These are phyloP conservation scores for Amaranthus palmeri DNA, from an alignment of 148 eudicot genomes.

Conservation along the genomic window DNA sequence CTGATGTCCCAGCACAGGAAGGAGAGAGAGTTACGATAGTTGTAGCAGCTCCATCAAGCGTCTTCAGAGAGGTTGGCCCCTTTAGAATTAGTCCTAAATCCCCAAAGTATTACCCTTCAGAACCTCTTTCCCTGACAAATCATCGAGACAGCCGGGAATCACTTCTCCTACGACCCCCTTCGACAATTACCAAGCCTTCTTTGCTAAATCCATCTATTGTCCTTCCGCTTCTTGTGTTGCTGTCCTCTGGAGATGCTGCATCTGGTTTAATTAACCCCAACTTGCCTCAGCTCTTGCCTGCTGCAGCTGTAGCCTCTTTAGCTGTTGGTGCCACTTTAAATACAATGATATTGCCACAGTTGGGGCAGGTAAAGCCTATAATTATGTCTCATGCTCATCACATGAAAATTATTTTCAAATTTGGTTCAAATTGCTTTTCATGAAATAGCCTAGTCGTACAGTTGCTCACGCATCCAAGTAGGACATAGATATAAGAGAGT, in stretches of 20 bases:
- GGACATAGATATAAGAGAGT: no score
- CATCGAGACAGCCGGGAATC: slow-evolving; percentile 80
- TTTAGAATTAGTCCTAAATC: slow-evolving; percentile 66
- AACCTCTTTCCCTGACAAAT: slow-evolving; percentile 83
- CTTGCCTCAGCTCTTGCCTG: slow-evolving; percentile 79
- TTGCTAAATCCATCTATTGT: slow-evolving; percentile 58
- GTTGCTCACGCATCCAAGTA: no score
- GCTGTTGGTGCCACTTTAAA: slow-evolving; percentile 75
- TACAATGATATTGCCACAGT: slow-evolving; percentile 58
- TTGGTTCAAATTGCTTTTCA: no score
- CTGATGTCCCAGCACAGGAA: slow-evolving; percentile 91
- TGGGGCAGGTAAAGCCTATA: slow-evolving; percentile 50
- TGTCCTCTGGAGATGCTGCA: slow-evolving; percentile 89
- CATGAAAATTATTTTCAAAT: neutral
- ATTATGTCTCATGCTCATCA: neutral
- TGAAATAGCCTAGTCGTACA: no score
- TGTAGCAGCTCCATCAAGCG: slow-evolving; percentile 77
- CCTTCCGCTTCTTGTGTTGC: slow-evolving; percentile 63
- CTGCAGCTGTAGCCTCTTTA: slow-evolving; percentile 63
- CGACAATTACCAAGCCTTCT: slow-evolving; percentile 39
- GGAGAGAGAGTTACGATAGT: slow-evolving; percentile 95
- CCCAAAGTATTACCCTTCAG: slow-evolving; percentile 71
- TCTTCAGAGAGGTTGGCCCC: slow-evolving; percentile 80
- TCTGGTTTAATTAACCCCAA: slow-evolving; percentile 84
- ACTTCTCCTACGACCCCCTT: slow-evolving; percentile 75